Evolutionary conservation across 208 protist genomes (phyloP), one percentile per base, ranked within the genome.

Genomic region (Acanthamoeba sp.): DNA sequence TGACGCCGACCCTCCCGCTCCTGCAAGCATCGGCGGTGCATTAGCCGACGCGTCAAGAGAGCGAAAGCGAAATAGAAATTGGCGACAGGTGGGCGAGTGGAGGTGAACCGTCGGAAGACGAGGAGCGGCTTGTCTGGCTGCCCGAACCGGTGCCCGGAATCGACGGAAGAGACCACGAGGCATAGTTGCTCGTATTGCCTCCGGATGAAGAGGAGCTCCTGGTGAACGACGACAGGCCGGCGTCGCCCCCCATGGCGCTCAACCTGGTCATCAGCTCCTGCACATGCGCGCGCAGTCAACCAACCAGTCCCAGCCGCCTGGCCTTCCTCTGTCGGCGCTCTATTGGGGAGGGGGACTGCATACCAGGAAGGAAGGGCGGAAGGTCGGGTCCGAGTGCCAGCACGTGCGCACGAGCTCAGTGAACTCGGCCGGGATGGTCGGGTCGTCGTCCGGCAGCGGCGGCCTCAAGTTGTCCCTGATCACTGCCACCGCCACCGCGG

Each of bases 351-450:
- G n/a, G n/a, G n/a, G n/a, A n/a, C n/a, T n/a, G n/a, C 45, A 10
- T 76, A 76, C 66, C 10, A 78, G 69, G 69, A 78, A 78, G 29
- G 69, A 78, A 1, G 69, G 69, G 20, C 69, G 69, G 69, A 78
- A 78, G 5, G 69, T 36, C 5, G 69, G 69, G 22, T 78, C 69
- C 69, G 69, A 38, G 36, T 78, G 69, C 69, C 69, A 78, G 22
- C 69, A 78, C 38, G 69, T 45, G 69, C 69, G 69, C 34, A 78
- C 34, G 10, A 78, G 69, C 38, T 78, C 69, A 5, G 6, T 45
- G 69, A 78, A 78, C 34, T 78, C 69, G 36, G 36, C 69, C 34
- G 69, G 69, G 22, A 78, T 38, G 36, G 69, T 48, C 34, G 69
- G 69, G 22, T 78, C 69, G 14, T 78, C 69, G 20, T 38, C 34